Evolutionary conservation across 257 asterid genomes (phyloP).

Genomic region (Solanum lycopersicoides): DNA sequence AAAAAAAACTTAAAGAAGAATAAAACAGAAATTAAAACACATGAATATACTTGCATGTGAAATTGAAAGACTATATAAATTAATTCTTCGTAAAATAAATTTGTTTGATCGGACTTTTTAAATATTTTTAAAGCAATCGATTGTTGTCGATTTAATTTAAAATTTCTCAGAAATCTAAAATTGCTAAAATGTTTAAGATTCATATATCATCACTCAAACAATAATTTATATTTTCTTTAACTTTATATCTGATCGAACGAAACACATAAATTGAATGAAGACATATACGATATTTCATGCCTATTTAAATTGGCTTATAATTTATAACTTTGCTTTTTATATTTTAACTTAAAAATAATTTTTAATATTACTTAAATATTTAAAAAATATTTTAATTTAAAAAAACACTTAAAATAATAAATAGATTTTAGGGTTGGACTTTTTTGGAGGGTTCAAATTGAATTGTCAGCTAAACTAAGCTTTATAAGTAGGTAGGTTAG

Average conservation of each 20-base stretch:
- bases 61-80: not conserved
- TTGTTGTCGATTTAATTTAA: not conserved
- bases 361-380: too few species aligned
- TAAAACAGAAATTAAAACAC: too few species aligned
- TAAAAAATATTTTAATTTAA: too few species aligned
- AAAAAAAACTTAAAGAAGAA: too few species aligned
- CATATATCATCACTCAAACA: too few species aligned
- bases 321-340: too few species aligned
- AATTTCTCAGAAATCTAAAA: too few species aligned
- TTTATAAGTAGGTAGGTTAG: not conserved
- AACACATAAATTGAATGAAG: not conserved
- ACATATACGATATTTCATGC: not conserved
- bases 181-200: too few species aligned
- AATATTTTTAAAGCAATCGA: not conserved
- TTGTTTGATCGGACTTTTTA: not conserved
- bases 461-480: not conserved
- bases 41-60: not conserved
- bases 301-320: too few species aligned
- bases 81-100: not conserved
- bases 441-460: not conserved
- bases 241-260: not conserved
- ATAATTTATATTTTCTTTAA: accelerated
- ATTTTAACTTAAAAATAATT: too few species aligned
- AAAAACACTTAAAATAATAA: too few species aligned
- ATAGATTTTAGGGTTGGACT: not conserved